A percentile compares a stretch with the other conserved stretches of the same genome.
phyloP scores from a whole-genome alignment of 257 asterid genomes.

The Striga asiatica region DNA sequence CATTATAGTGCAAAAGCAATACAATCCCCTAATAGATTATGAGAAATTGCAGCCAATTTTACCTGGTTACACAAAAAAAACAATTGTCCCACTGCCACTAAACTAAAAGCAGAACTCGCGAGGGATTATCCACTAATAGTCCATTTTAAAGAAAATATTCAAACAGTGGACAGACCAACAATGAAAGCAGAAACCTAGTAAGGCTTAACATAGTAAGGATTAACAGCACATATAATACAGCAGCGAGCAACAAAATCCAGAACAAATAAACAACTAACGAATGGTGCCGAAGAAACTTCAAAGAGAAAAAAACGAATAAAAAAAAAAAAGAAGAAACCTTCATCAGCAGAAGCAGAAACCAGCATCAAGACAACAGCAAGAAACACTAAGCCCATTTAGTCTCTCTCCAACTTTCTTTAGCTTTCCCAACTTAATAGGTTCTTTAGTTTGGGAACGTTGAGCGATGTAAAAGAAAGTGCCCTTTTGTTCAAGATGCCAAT shows the following conservation, averaged over 20 bases:
- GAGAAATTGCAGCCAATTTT: too few species aligned
- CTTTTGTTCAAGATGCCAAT: conserved; percentile 12
- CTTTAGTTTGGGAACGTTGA: neutral
- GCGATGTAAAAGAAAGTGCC: neutral
- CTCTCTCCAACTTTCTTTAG: neutral
- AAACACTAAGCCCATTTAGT: conserved; percentile 26
- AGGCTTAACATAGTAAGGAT: too few species aligned
- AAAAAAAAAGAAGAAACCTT: conserved; percentile 32
- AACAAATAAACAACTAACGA: neutral
- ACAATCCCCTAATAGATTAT: too few species aligned
- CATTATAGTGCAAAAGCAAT: neutral
- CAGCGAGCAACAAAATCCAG: neutral
- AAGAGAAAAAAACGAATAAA: too few species aligned
- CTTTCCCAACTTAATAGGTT: conserved; percentile 25
- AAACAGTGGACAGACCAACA: too few species aligned
- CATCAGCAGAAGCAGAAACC: conserved; percentile 43
- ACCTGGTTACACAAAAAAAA: too few species aligned
- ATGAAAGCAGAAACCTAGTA: too few species aligned
- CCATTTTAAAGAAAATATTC: too few species aligned
- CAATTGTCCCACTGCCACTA: too few species aligned
- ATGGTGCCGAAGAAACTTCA: too few species aligned
- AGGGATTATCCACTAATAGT: too few species aligned
- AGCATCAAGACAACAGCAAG: conserved; percentile 25
- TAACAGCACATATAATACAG: neutral
- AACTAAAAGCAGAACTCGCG: too few species aligned